A percentile compares a stretch with the other conserved stretches of the same genome.
Evolutionary conservation across 1,139 yeast species (phyloP).

Genomic region (Suhomyces ambrosiae): DNA sequence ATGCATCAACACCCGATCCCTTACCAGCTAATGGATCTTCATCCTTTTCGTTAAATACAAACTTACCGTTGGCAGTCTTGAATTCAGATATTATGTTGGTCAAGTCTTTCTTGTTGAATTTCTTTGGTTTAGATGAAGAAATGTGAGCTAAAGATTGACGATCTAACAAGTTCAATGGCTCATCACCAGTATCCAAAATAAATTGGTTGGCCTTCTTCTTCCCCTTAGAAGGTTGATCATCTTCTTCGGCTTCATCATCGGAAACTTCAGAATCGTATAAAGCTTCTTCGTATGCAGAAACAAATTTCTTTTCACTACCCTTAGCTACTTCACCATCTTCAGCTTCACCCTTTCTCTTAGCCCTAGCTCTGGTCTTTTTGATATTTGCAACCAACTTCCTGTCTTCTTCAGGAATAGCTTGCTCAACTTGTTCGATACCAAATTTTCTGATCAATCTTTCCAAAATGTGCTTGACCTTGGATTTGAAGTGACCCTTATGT

Average conservation of each 20-base stretch:
- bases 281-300: slow-evolving; percentile 88
- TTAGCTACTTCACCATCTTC: slow-evolving; percentile 38
- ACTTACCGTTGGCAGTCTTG: slow-evolving; percentile 53
- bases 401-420: slow-evolving; percentile 86
- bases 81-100: slow-evolving; percentile 51
- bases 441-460: slow-evolving; percentile 90
- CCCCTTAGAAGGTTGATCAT: slow-evolving; percentile 26
- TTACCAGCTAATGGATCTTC: slow-evolving; percentile 55
- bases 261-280: slow-evolving; percentile 59
- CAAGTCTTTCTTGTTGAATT: slow-evolving; percentile 46
- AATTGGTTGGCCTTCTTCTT: slow-evolving; percentile 54
- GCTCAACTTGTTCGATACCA: slow-evolving; percentile 79
- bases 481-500: slow-evolving; percentile 91
- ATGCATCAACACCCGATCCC: slow-evolving; percentile 77
- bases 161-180: slow-evolving; percentile 88
- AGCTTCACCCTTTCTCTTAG: slow-evolving; percentile 66
- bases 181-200: slow-evolving; percentile 77
- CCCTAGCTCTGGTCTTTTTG: slow-evolving; percentile 81
- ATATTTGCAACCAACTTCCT: slow-evolving; percentile 79
- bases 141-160: slow-evolving; percentile 82
- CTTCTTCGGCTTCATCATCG: slow-evolving; percentile 43
- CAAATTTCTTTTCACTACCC: slow-evolving; percentile 51
- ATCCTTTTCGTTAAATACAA: slow-evolving; percentile 48
- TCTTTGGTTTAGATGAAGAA: slow-evolving; percentile 79
- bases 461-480: slow-evolving; percentile 87